These are phyloP conservation scores for Umbelopsis sp. DNA, from an alignment of 192 early-diverging fungal genomes.

Conservation along the genomic window DNA sequence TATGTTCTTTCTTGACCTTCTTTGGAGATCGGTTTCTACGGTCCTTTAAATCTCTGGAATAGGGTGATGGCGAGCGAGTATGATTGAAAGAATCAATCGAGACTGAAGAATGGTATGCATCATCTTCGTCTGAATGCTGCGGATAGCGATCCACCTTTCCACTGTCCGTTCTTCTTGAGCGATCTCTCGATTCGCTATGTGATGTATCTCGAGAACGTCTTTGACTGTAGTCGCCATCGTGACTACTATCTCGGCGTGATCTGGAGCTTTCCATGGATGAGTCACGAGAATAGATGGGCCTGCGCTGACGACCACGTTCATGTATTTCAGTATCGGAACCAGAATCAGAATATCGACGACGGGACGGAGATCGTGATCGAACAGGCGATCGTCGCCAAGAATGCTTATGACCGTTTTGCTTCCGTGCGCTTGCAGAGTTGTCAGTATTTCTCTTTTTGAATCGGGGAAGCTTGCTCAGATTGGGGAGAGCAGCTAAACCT, in stretches of 20 bases:
- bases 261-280: conserved; percentile 9
- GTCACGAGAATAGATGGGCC: conserved; percentile 13
- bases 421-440: neutral
- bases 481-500: conserved; percentile 6
- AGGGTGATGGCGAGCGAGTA: conserved; percentile 10
- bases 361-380: neutral
- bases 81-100: neutral
- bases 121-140: conserved; percentile 27
- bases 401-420: neutral
- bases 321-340: conserved; percentile 1
- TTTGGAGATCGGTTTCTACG: neutral
- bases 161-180: neutral
- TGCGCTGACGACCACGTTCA: conserved; percentile 15
- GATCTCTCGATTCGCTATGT: neutral
- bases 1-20: conserved; percentile 35
- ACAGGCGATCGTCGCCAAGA: neutral
- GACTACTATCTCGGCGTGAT: conserved; percentile 16
- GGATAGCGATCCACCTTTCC: neutral
- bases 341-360: neutral
- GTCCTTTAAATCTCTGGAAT: neutral
- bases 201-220: conserved; percentile 25
- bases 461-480: conserved; percentile 39
- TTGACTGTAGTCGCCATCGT: neutral
- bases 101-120: conserved; percentile 27
- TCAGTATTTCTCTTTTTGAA: conserved; percentile 43